Conservation (phyloP, 129 eudicot species). For the Kitagawia praeruptora region DNA sequence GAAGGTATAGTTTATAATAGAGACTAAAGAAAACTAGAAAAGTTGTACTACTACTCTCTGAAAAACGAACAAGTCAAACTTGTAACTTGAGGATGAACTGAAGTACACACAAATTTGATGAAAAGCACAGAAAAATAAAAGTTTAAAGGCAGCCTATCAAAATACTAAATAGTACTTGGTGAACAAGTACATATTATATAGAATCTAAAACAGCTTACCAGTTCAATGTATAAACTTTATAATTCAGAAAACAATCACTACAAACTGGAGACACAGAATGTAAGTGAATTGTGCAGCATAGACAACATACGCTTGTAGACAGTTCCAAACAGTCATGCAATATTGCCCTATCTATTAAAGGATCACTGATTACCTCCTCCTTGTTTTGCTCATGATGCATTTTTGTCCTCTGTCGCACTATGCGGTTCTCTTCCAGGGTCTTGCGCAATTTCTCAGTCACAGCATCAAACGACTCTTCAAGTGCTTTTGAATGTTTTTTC, state of each 20-base stretch:
- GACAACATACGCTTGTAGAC: not conserved
- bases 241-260: not conserved
- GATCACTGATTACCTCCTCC: slow-evolving; percentile 47
- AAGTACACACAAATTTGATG: too few species aligned
- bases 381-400: slow-evolving; percentile 50
- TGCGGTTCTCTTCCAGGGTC: slow-evolving; percentile 41
- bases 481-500: slow-evolving; percentile 41
- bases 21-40: too few species aligned
- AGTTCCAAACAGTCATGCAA: not conserved
- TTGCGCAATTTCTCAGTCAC: slow-evolving; percentile 45
- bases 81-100: too few species aligned
- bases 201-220: not conserved
- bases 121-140: too few species aligned
- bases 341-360: not conserved
- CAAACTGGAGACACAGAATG: not conserved
- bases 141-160: too few species aligned
- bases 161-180: not conserved
- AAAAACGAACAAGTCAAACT: too few species aligned
- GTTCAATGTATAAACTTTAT: not conserved
- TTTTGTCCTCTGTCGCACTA: slow-evolving; percentile 49
- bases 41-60: not conserved
- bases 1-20: not conserved
- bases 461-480: slow-evolving; percentile 43
- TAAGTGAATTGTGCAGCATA: not conserved
- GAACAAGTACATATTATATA: not conserved